A percentile compares a stretch with the other conserved stretches of the same genome.
Conservation (phyloP, 2,329 filamentous ascomycete genomes). For the Fusarium anguioides region DNA sequence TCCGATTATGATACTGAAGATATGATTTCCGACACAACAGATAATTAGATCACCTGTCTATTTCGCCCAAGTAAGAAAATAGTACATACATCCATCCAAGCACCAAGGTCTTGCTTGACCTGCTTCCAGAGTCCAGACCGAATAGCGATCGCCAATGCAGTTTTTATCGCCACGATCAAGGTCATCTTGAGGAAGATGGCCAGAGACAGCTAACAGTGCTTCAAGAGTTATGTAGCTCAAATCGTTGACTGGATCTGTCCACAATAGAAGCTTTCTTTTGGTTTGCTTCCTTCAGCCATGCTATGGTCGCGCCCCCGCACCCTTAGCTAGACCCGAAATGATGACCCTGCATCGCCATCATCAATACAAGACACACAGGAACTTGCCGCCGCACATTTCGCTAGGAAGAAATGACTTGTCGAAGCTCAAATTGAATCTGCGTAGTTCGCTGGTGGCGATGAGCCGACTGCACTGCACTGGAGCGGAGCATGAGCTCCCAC, state of each 20-base stretch:
- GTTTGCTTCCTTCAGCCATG: neutral
- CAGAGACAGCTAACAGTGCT: conserved; percentile 3
- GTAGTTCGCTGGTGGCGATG: conserved; percentile 36
- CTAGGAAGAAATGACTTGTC: conserved; percentile 35
- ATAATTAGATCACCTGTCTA: conserved; percentile 3
- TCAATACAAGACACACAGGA: conserved; percentile 40
- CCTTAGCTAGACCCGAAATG: conserved; percentile 10
- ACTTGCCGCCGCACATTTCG: conserved; percentile 23
- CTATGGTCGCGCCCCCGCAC: conserved; percentile 17
- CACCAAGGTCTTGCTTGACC: neutral
- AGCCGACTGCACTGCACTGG: conserved; percentile 36
- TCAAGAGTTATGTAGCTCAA: neutral
- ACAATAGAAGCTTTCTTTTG: neutral
- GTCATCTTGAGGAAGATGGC: conserved; percentile 11
- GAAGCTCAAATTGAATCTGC: conserved; percentile 22
- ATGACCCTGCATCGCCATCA: conserved; percentile 25
- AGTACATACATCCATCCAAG: neutral
- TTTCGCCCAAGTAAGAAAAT: conserved; percentile 8
- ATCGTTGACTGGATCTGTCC: conserved; percentile 1
- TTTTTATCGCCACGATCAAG: conserved; percentile 21
- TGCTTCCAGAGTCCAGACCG: conserved; percentile 10
- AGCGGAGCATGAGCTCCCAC: conserved; percentile 37
- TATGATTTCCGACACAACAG: conserved; percentile 10
- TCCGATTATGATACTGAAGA: conserved; percentile 31
- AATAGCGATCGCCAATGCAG: conserved; percentile 7